A percentile compares a stretch with the other conserved stretches of the same genome.
Evolutionary conservation across 2,329 filamentous ascomycete genomes (phyloP).

Genomic region (Harringtonia lauricola): DNA sequence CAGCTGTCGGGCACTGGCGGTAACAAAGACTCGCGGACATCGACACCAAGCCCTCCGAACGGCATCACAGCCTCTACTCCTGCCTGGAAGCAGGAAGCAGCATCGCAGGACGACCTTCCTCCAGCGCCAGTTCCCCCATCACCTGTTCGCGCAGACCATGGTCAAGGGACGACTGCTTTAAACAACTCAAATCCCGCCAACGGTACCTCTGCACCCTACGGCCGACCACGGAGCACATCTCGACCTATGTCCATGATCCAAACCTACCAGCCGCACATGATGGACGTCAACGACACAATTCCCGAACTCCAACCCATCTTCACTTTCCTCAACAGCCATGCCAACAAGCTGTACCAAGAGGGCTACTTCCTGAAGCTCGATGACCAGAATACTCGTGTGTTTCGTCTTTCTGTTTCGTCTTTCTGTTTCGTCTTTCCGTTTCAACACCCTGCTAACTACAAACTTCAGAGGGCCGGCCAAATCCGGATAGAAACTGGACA

Average conservation of each 20-base stretch:
- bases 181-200: slow-evolving; percentile 14
- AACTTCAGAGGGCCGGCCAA: slow-evolving; percentile 67
- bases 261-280: slow-evolving; percentile 72
- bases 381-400: slow-evolving; percentile 83
- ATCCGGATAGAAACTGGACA: slow-evolving; percentile 78
- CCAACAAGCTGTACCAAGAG: slow-evolving; percentile 94
- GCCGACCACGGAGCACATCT: slow-evolving; percentile 39
- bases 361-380: slow-evolving; percentile 96
- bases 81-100: not conserved
- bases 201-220: slow-evolving; percentile 29
- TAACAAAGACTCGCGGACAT: slow-evolving; percentile 27
- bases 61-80: slow-evolving; percentile 15
- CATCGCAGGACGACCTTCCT: slow-evolving; percentile 9
- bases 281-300: slow-evolving; percentile 79
- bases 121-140: slow-evolving; percentile 14
- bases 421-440: slow-evolving; percentile 8
- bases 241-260: slow-evolving; percentile 80
- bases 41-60: slow-evolving; percentile 31
- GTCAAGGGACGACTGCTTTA: slow-evolving; percentile 14
- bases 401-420: not conserved
- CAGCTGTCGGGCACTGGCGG: slow-evolving; percentile 47
- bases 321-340: slow-evolving; percentile 85
- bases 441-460: slow-evolving; percentile 6
- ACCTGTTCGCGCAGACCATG: slow-evolving; percentile 26
- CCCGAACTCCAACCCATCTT: slow-evolving; percentile 94